Evolutionary conservation across 2,329 filamentous ascomycete genomes (phyloP), one percentile per base, ranked within the genome.

Genomic region (Coniochaeta pulveracea): DNA sequence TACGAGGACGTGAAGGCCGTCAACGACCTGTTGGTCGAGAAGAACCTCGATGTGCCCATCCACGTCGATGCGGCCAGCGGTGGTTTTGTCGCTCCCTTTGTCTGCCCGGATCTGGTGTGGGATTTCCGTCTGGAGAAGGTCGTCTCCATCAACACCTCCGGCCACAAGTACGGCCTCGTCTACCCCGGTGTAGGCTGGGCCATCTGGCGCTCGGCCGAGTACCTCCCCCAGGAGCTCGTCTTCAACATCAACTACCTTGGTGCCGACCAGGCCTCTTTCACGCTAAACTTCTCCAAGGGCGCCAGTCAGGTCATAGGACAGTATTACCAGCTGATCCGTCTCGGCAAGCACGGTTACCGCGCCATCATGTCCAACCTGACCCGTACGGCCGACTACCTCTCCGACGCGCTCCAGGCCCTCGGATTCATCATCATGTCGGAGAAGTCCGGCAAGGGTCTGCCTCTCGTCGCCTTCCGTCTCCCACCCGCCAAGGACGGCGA

Each of bases 201-300:
- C 9, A 67, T 95, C 43, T 95, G 88, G 86, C 76, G 88, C 30
- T 73, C 76, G 24, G 73, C 84, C 33, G 80, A 91, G 55, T 91
- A 69, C 58, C 71, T 94, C 3, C 89, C 89, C 6, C 71, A 89
- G 52, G 88, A 95, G 50, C 77, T 95, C 15, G 85, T 96, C 48
- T 96, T 96, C 74, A 95, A 94, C 69, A 95, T 96, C 72, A 95
- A 95, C 70, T 96, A 96, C 61, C 80, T 95, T 5, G 89, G 89
- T 32, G 88, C 89, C 9, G 85, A 95, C 52, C 89, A 96, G 56
- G 81, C 86, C 3, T 94, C 85, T 3, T 95, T 95, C 63, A 95
- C 89, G 0, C 76, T 96, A 38, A 96, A 96, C 68, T 96, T 96
- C 66, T 93, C 84, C 52, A 93, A 94, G 57, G 88, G 88, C 37